phyloP scores from a whole-genome alignment of 495 filamentous ascomycete species.

The Antarctomyces pellizariae region DNA sequence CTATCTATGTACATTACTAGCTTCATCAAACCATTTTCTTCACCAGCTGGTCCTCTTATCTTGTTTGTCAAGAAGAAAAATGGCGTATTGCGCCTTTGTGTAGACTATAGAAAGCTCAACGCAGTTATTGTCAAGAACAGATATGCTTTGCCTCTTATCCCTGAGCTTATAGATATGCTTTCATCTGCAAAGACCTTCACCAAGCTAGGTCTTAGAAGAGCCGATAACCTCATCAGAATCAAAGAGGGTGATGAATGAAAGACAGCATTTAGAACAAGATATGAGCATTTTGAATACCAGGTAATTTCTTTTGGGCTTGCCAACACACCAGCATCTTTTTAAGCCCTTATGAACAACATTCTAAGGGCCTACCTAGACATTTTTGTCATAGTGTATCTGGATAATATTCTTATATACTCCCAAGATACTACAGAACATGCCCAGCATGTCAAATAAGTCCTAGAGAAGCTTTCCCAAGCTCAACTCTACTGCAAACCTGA shows the following conservation, averaged over 20 bases:
- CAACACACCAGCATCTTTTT: conserved; percentile 3
- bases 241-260: conserved; percentile 5
- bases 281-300: conserved; percentile 6
- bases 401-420: conserved; percentile 10
- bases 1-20: no score
- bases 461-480: conserved; percentile 2
- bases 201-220: conserved; percentile 19
- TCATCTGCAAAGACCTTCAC: conserved; percentile 16
- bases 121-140: conserved; percentile 18
- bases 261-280: conserved; percentile 5
- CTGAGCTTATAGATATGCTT: conserved; percentile 17
- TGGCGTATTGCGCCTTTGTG: conserved; percentile 21
- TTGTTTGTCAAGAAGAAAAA: no score
- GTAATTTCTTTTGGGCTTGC: conserved; percentile 7
- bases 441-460: conserved; percentile 6
- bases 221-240: conserved; percentile 2
- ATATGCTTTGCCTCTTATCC: conserved; percentile 22
- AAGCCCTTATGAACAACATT: conserved; percentile 8
- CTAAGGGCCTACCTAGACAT: conserved; percentile 6
- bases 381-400: conserved; percentile 5
- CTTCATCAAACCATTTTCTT: no score
- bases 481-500: conserved; percentile 1
- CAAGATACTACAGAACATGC: conserved; percentile 6
- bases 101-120: conserved; percentile 24
- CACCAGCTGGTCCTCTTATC: no score